phyloP scores from a whole-genome alignment of 495 filamentous ascomycete species.

The Friedmanniomyces endolithicus region DNA sequence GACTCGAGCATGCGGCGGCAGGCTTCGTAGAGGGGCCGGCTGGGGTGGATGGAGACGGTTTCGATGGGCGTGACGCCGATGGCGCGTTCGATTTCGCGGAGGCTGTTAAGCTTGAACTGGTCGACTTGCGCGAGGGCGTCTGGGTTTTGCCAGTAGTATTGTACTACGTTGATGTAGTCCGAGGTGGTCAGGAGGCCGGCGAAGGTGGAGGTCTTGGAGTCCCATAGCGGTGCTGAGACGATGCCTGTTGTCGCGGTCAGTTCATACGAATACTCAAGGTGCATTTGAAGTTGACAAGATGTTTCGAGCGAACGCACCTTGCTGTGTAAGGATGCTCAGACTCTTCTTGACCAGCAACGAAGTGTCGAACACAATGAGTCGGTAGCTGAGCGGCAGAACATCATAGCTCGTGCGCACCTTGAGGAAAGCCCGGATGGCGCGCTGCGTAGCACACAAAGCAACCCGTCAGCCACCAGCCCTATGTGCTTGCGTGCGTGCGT shows the following conservation, averaged over 20 bases:
- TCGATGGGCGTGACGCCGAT: conserved; percentile 84
- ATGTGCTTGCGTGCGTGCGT: neutral
- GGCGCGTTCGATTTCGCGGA: conserved; percentile 89
- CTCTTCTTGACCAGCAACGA: conserved; percentile 93
- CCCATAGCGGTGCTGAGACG: conserved; percentile 95
- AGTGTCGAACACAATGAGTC: conserved; percentile 91
- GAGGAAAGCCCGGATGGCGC: conserved; percentile 87
- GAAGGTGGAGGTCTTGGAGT: conserved; percentile 85
- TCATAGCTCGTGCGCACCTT: conserved; percentile 96
- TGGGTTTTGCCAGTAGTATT: conserved; percentile 98
- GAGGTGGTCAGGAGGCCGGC: conserved; percentile 89
- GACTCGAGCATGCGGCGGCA: conserved; percentile 90
- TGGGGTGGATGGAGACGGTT: conserved; percentile 87
- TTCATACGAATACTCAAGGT: neutral
- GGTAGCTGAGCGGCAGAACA: conserved; percentile 93
- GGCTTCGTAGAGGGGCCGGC: conserved; percentile 82
- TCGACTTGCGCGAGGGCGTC: conserved; percentile 79
- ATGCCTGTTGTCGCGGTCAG: conserved; percentile 51
- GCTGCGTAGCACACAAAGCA: conserved; percentile 36
- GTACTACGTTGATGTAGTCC: conserved; percentile 97
- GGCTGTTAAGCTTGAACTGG: conserved; percentile 83
- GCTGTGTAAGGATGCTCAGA: conserved; percentile 89
- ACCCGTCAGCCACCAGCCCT: conserved; percentile 12
- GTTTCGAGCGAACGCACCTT: conserved; percentile 48
- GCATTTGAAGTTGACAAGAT: neutral